These are phyloP conservation scores for Dispira parvispora DNA, from an alignment of 192 early-diverging fungal species.

Conservation along the genomic window DNA sequence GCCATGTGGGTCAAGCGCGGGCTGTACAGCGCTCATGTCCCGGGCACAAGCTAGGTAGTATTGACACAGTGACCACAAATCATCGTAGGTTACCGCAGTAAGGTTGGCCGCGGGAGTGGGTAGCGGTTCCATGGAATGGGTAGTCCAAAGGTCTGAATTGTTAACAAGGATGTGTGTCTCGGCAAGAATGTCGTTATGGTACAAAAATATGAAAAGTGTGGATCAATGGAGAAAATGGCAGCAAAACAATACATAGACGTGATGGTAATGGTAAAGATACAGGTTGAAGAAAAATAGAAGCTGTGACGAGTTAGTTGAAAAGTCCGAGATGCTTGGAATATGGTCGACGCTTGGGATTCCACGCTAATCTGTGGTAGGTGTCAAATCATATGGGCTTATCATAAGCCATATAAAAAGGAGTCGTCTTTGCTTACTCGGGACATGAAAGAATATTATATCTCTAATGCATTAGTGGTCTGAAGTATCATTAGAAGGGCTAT, in stretches of 20 bases:
- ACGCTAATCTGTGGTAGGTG: too few relatives aligned
- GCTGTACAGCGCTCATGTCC: neutral
- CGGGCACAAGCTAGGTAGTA: constrained; percentile 8
- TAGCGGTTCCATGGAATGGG: neutral
- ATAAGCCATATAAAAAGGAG: too few relatives aligned
- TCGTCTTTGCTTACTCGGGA: too few relatives aligned
- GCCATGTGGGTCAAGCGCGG: neutral
- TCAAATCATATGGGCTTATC: too few relatives aligned
- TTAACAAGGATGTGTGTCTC: neutral
- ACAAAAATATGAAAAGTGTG: neutral
- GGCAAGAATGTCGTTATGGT: neutral
- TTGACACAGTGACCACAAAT: neutral
- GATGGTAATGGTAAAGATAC: neutral
- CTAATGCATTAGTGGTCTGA: too few relatives aligned
- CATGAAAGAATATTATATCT: too few relatives aligned
- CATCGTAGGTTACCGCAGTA: neutral
- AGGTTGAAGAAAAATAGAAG: too few relatives aligned
- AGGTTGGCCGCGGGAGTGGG: neutral
- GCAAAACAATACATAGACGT: neutral
- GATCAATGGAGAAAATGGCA: neutral
- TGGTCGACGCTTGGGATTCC: too few relatives aligned
- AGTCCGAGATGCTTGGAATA: too few relatives aligned
- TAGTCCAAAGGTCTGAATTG: neutral
- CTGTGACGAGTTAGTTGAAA: too few relatives aligned
- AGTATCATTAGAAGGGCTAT: too few relatives aligned